These are phyloP conservation scores for Phytopythium oedochilum DNA, from an alignment of 352 stramenopile genomes.

Conservation along the genomic window DNA sequence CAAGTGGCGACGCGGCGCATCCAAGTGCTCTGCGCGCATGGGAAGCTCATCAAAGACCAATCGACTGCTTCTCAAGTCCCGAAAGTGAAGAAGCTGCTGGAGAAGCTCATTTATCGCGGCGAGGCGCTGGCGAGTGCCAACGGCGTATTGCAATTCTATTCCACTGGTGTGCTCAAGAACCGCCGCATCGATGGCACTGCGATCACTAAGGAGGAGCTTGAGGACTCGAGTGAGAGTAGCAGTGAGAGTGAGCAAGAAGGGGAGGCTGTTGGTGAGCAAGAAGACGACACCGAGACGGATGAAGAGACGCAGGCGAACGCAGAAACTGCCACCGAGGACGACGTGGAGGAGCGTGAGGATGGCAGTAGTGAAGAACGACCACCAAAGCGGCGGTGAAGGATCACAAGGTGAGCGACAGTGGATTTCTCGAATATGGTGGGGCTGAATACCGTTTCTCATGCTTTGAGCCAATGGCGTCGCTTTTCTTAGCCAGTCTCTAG, in stretches of 20 bases:
- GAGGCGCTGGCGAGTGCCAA: slow-evolving; percentile 53
- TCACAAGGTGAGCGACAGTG: not conserved
- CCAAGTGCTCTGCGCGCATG: slow-evolving; percentile 58
- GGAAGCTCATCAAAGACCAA: slow-evolving; percentile 52
- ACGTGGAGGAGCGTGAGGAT: not conserved
- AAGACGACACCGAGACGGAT: slow-evolving; percentile 14
- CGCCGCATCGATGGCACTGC: slow-evolving; percentile 60
- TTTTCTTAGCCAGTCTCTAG: not conserved
- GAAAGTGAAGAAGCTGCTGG: slow-evolving; percentile 58
- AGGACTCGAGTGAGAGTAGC: slow-evolving; percentile 10
- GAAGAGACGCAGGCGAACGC: slow-evolving; percentile 8
- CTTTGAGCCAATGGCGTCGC: not conserved
- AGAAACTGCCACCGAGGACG: not conserved
- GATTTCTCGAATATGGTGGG: not conserved
- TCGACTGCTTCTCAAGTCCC: slow-evolving; percentile 49
- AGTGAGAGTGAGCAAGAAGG: slow-evolving; percentile 18
- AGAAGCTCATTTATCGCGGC: slow-evolving; percentile 51
- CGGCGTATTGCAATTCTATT: slow-evolving; percentile 50
- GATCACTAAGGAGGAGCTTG: slow-evolving; percentile 39
- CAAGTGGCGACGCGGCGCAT: slow-evolving; percentile 58
- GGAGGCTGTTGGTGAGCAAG: slow-evolving; percentile 8
- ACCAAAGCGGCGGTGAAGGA: not conserved
- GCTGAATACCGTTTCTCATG: not conserved
- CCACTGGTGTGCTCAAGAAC: slow-evolving; percentile 61
- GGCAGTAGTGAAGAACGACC: not conserved